Evolutionary conservation across 148 eudicot genomes (phyloP), one percentile per base, ranked within the genome.

Genomic region (Suaeda aralocaspica): DNA sequence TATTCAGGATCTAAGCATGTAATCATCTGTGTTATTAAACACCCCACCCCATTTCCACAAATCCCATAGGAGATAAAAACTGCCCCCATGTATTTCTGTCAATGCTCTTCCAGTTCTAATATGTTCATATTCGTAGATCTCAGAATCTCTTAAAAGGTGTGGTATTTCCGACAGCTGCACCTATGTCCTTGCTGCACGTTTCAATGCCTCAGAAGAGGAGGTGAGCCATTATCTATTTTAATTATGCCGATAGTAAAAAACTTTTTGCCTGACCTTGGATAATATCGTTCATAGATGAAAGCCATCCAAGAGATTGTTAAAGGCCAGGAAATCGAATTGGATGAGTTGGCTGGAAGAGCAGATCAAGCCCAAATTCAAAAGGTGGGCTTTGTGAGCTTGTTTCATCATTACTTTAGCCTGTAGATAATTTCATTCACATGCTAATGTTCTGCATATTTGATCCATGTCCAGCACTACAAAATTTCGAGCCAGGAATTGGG

Each of bases 1-100:
- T 94, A 89, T 81, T 91, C 97, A 6, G 96, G 90, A 73, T 94
- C 99, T 69, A 91, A 94, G 78, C 96, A 94, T 80, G 97, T 94
- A 87, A 74, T 22, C 24, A 31, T 73, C 39, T 55, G 34, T 80
- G 29, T n/a, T n/a, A n/a, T n/a, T n/a, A n/a, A n/a, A n/a, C n/a
- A 18, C 46, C 12, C 25, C 25, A 6, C 22, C 12, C 58, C 58
- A 25, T 25, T 16, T 13, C 29, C 24, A 6, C n/a, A n/a, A n/a
- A 1, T 19, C 62, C 36, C 18, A 36, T 3, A 36, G 41, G 41
- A 8, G 41, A 8, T 29, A n/a, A n/a, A n/a, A n/a, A 31, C 19
- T 60, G 44, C 26, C 44, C 42, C 24, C 16, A 1, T 16, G 16
- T 9, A 44, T 0, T 2, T 15, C 9, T 14, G 8, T 49, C 13